A percentile compares a stretch with the other conserved stretches of the same genome.
Conservation (phyloP, 179 eudicot species). For the Beta macrorhiza region DNA sequence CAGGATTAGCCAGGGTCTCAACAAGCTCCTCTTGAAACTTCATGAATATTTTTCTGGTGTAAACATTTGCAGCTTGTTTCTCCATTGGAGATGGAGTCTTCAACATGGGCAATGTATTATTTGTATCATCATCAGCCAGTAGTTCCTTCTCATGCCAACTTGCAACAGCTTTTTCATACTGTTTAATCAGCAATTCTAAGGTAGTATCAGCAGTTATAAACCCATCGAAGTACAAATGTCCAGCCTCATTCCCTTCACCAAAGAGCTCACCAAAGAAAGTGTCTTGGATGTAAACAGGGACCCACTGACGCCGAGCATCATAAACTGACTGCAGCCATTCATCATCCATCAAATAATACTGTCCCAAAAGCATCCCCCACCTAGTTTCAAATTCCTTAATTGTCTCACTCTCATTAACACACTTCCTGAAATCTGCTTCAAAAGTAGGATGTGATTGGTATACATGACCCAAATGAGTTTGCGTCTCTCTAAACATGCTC, state of each 20-base stretch:
- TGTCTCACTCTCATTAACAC: constrained; percentile 43
- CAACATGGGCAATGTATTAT: constrained; percentile 34
- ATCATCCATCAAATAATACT: constrained; percentile 39
- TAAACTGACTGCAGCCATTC: constrained; percentile 51
- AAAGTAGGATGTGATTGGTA: constrained; percentile 44
- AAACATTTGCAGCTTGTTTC: constrained; percentile 53
- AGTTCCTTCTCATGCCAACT: constrained; percentile 50
- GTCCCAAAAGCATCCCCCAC: constrained; percentile 43
- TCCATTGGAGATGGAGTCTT: constrained; percentile 65
- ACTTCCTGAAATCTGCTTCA: constrained; percentile 44
- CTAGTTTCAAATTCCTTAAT: constrained; percentile 46
- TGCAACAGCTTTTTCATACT: constrained; percentile 49
- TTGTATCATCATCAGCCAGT: constrained; percentile 46
- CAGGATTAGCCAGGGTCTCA: constrained; percentile 47
- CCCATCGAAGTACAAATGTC: constrained; percentile 42
- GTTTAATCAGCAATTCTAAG: constrained; percentile 36
- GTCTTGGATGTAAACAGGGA: constrained; percentile 47
- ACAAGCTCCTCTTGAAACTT: constrained; percentile 58
- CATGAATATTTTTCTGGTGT: constrained; percentile 44
- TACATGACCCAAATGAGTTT: constrained; percentile 39
- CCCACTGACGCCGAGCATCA: constrained; percentile 50
- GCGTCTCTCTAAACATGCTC: constrained; percentile 49
- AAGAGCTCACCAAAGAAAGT: constrained; percentile 48
- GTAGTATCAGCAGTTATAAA: constrained; percentile 43
- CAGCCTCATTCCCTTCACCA: constrained; percentile 32